Evolutionary conservation across 2,329 filamentous ascomycete species (phyloP), one percentile per base, ranked within the genome.

Genomic region (Epichloe festucae): DNA sequence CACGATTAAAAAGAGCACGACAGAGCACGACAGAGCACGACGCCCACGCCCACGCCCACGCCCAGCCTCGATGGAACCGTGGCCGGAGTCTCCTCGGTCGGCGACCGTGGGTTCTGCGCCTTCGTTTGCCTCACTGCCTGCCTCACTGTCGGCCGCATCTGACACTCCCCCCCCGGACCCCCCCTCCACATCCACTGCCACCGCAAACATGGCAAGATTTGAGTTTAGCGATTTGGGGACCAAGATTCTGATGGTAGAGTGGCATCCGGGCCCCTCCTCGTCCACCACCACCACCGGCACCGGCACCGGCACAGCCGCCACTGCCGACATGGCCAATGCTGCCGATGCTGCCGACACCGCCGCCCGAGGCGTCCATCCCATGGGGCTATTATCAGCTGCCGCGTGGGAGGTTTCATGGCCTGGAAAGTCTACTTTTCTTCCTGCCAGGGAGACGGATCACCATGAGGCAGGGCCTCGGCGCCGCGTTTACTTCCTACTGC

Each of bases 191-290:
- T 46, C 52, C 38, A 56, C 59, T 36, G 51, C 55, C 27, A 62
- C 61, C 31, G 57, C 60, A 67, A 75, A 60, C 70, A 71, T 54
- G 68, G 73, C 88, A 45, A 83, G 89, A 53, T 95, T 94, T 68
- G 89, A 95, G 65, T 94, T 95, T 64, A 85, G 81, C 48, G 87
- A 88, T 60, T 85, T 90, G 57, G 89, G 89, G 41, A 94, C 88
- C 56, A 95, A 95, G 72, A 84, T 95, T 56, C 72, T 95, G 59
- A 93, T 95, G 88, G 84, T 95, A 40, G 89, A 95, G 66, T 95
- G 89, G 89, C 82, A 87, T 63, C 65, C 68, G 40, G 59, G 58
- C 48, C 58, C 59, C 42, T 56, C 56, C 38, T 49, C 46, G 46
- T 49, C 41, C 12, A 15, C 35, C 35, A 21, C 45, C 19, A 48